Evolutionary conservation across 2,329 filamentous ascomycete species (phyloP).

Genomic region (Trichoderma gracile): DNA sequence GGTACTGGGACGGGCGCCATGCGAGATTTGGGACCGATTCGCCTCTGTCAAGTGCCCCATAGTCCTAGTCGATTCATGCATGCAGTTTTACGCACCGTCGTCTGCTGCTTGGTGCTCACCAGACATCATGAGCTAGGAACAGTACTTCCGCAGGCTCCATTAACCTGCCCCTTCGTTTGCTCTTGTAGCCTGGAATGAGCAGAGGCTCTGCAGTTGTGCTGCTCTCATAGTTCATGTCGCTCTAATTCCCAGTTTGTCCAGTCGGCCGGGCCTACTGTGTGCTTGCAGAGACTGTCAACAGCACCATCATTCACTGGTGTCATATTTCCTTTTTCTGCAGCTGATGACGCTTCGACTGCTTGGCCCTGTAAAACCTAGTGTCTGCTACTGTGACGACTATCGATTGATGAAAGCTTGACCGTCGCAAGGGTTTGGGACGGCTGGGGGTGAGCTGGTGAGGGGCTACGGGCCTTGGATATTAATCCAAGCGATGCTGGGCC

Average conservation of each 20-base stretch:
- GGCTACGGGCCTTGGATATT: not conserved
- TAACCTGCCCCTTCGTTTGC: too few species aligned
- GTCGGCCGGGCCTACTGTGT: not conserved
- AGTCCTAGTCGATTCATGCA: too few species aligned
- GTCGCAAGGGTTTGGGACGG: not conserved
- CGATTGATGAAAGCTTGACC: not conserved
- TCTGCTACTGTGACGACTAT: not conserved
- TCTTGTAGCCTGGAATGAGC: not conserved
- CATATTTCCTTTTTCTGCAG: not conserved
- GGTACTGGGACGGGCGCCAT: constrained; percentile 12
- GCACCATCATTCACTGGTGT: not conserved
- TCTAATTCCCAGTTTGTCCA: not conserved
- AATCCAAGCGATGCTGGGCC: not conserved
- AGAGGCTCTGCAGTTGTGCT: not conserved
- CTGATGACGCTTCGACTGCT: not conserved
- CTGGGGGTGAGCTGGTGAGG: constrained; percentile 4
- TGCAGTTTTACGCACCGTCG: too few species aligned
- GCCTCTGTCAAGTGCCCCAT: not conserved
- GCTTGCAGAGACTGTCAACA: not conserved
- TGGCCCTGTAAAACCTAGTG: not conserved
- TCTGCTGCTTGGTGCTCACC: not conserved
- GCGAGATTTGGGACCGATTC: not conserved
- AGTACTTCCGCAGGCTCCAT: not conserved
- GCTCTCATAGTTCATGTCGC: too few species aligned
- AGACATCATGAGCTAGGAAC: not conserved